Percentiles rank a stretch among this genome's conserved stretches.
Conservation (phyloP, 257 asterid genomes). For the Salvia rosmarinus region DNA sequence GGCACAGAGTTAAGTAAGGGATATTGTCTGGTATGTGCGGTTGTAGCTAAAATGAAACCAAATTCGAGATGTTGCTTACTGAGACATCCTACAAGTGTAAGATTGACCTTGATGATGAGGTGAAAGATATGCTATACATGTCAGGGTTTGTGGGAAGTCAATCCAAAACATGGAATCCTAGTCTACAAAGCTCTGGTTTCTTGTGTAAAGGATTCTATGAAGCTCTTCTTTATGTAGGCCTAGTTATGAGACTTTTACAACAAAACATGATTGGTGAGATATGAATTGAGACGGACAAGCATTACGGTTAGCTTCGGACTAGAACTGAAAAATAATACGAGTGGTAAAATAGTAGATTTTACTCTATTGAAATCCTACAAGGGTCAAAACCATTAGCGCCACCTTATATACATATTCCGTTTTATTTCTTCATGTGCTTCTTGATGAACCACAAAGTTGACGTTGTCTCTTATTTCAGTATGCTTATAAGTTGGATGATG, state of each 20-base stretch:
- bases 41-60: constrained; percentile 6
- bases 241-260: neutral
- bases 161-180: neutral
- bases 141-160: neutral
- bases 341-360: neutral
- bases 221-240: neutral
- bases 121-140: neutral
- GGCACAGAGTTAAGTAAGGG: too few species aligned
- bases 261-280: neutral
- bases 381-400: neutral
- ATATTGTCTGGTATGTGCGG: neutral
- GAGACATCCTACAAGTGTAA: neutral
- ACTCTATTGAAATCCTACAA: neutral
- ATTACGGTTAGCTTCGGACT: neutral
- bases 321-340: neutral
- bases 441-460: constrained; percentile 17
- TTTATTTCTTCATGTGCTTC: neutral
- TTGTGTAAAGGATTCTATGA: constrained; percentile 10
- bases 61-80: constrained; percentile 1
- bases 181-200: neutral
- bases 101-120: constrained; percentile 2
- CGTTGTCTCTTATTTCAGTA: too few species aligned
- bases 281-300: neutral
- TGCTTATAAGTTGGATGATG: constrained; percentile 14
- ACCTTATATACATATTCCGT: neutral